Evolutionary conservation across 164 flowering plant genomes (phyloP).

Genomic region (Warburgia ugandensis): DNA sequence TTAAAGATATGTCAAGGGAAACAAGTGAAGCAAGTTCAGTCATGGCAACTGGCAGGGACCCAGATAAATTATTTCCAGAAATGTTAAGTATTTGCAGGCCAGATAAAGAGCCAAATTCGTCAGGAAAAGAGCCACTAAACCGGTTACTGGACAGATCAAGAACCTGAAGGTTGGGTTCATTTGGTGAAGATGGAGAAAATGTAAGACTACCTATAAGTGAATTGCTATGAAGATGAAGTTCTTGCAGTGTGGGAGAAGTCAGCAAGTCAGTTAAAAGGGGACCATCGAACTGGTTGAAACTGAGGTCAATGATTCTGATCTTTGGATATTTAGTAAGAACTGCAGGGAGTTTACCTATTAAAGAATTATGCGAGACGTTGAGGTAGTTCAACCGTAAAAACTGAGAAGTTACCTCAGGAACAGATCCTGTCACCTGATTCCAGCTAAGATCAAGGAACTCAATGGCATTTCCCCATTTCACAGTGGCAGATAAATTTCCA

Average conservation of each 20-base stretch:
- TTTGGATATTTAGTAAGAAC: constrained; percentile 57
- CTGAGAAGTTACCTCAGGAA: constrained; percentile 66
- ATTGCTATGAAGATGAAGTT: constrained; percentile 65
- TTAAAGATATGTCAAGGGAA: constrained; percentile 68
- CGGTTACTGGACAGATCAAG: constrained; percentile 82
- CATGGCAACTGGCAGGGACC: constrained; percentile 71
- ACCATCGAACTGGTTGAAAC: constrained; percentile 68
- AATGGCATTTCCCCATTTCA: constrained; percentile 71
- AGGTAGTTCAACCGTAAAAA: constrained; percentile 73
- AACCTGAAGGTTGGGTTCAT: constrained; percentile 38
- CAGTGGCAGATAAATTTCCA: constrained; percentile 60
- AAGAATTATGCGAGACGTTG: constrained; percentile 68
- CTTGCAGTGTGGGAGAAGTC: constrained; percentile 55
- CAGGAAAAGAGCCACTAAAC: constrained; percentile 63
- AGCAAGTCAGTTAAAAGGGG: constrained; percentile 45
- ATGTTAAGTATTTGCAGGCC: constrained; percentile 58
- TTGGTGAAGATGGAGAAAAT: constrained; percentile 34
- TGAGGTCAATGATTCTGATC: constrained; percentile 66
- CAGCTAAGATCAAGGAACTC: constrained; percentile 87
- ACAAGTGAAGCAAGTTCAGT: constrained; percentile 36
- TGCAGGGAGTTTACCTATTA: constrained; percentile 48
- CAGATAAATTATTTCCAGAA: constrained; percentile 67
- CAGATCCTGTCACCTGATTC: constrained; percentile 61
- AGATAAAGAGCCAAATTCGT: constrained; percentile 45
- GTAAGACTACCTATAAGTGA: constrained; percentile 40